A percentile compares a stretch with the other conserved stretches of the same genome.
Evolutionary conservation across 306 rosid species (phyloP).

Genomic region (Casuarina cunninghamiana): DNA sequence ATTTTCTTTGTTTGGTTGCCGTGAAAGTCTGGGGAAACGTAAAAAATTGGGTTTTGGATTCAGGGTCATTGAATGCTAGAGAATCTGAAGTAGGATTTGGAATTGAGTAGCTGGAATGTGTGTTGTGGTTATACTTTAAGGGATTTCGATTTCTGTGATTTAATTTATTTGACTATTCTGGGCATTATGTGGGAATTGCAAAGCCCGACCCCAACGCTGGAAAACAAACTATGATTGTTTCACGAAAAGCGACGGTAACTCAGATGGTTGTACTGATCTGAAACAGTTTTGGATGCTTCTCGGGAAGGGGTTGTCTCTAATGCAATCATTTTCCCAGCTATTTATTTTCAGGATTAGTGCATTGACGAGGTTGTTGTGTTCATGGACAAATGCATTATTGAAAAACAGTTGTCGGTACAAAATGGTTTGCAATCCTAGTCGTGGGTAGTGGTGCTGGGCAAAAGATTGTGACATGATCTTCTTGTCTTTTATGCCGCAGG

Average conservation of each 20-base stretch:
- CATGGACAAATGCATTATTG: neutral
- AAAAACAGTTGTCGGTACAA: neutral
- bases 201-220: neutral
- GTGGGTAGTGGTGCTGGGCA: neutral
- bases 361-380: neutral
- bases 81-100: neutral
- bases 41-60: neutral
- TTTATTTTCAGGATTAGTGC: neutral
- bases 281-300: neutral
- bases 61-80: neutral
- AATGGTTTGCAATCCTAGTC: neutral
- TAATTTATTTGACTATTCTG: neutral
- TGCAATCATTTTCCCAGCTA: neutral
- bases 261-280: neutral
- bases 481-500: constrained; percentile 41
- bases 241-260: neutral
- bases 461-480: neutral
- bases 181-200: neutral
- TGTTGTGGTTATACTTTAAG: neutral
- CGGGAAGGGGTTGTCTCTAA: neutral
- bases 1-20: constrained; percentile 6
- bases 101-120: neutral
- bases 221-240: neutral
- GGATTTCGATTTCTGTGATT: neutral
- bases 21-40: neutral